These are phyloP conservation scores for Gastrolobium bilobum DNA, from an alignment of 306 rosid species.

Conservation along the genomic window DNA sequence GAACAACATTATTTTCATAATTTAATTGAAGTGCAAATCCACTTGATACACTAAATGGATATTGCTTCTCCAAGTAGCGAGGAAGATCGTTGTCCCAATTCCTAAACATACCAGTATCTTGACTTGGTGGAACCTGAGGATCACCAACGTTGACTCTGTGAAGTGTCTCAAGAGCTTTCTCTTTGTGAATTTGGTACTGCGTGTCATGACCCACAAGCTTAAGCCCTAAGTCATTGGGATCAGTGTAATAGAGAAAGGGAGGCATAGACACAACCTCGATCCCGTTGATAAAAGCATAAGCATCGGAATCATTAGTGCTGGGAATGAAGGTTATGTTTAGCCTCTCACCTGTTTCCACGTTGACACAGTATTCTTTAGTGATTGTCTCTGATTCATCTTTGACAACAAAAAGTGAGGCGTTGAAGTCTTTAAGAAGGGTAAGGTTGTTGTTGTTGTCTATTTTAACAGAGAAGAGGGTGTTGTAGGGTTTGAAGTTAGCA, in stretches of 20 bases:
- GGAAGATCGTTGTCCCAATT: not conserved
- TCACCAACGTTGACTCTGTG: conserved; percentile 34
- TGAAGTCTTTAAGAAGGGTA: conserved; percentile 62
- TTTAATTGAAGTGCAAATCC: accelerated
- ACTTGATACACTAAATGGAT: accelerated
- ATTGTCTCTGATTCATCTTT: accelerated
- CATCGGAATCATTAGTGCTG: not conserved
- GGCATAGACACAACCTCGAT: conserved; percentile 80
- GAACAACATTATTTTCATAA: not conserved
- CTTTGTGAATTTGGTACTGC: accelerated
- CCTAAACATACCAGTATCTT: conserved; percentile 28
- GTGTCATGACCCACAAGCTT: accelerated
- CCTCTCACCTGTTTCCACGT: conserved; percentile 15
- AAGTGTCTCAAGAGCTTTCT: not conserved
- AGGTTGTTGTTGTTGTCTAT: not conserved
- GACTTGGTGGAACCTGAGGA: accelerated
- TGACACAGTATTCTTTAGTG: conserved; percentile 48
- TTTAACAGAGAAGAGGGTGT: conserved; percentile 59
- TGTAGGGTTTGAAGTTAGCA: not conserved
- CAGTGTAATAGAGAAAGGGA: conserved; percentile 50
- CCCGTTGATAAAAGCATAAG: conserved; percentile 63
- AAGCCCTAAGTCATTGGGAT: not conserved
- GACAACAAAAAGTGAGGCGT: conserved; percentile 20
- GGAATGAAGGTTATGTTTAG: conserved; percentile 59
- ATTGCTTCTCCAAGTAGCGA: not conserved